Percentiles rank a stretch among this genome's conserved stretches.
Evolutionary conservation across 306 rosid species (phyloP).

Genomic region (Castanospermum australe): DNA sequence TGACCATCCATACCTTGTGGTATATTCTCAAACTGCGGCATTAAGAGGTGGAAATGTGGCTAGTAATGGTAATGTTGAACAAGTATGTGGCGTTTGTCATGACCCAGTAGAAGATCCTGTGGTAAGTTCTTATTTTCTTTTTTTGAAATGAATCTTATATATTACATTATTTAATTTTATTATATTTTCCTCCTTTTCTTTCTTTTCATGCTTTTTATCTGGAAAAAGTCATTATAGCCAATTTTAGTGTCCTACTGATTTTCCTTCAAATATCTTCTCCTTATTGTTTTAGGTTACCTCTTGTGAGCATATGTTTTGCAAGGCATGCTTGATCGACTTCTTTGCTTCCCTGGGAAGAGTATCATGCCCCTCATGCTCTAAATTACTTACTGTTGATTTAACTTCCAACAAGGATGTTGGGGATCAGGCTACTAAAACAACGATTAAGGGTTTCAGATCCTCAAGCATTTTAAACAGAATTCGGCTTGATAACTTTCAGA

Average conservation of each 20-base stretch:
- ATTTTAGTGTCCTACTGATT: neutral
- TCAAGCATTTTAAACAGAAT: constrained; percentile 88
- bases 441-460: constrained; percentile 75
- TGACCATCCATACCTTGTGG: constrained; percentile 46
- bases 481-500: constrained; percentile 76
- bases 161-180: neutral
- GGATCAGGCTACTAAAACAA: constrained; percentile 56
- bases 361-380: constrained; percentile 86
- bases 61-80: constrained; percentile 39
- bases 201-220: neutral
- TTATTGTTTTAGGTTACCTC: constrained; percentile 67
- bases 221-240: neutral
- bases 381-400: constrained; percentile 75
- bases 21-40: constrained; percentile 69
- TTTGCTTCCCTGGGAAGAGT: constrained; percentile 58
- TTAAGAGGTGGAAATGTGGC: constrained; percentile 40
- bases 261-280: neutral
- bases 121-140: constrained; percentile 49
- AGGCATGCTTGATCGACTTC: constrained; percentile 72
- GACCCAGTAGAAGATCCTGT: constrained; percentile 70
- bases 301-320: constrained; percentile 83
- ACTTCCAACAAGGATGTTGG: constrained; percentile 43
- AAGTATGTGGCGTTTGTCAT: constrained; percentile 76
- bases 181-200: neutral
- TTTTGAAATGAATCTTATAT: neutral